Evolutionary conservation across 2,329 filamentous ascomycete species (phyloP).

Genomic region (Pestalotiopsis sp.): DNA sequence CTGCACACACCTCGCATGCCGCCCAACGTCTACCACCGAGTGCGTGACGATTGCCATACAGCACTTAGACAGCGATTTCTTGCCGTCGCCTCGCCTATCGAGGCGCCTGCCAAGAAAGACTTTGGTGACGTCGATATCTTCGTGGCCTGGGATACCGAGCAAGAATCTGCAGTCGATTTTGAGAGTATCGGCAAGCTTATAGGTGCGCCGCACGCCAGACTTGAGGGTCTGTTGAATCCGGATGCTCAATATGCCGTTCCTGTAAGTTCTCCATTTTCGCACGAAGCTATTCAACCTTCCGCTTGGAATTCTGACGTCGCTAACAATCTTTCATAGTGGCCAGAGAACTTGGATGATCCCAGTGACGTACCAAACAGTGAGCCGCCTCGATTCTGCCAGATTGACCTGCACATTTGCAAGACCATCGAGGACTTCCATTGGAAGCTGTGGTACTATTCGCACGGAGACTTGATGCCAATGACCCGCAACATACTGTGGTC

Average conservation of each 20-base stretch:
- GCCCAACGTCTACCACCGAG: background rate
- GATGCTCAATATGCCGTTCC: constrained; percentile 4
- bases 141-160: constrained; percentile 4
- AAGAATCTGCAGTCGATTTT: background rate
- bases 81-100: constrained; percentile 10
- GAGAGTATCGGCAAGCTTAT: constrained; percentile 4
- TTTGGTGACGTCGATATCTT: constrained; percentile 13
- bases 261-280: background rate
- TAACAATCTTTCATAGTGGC: constrained; percentile 1
- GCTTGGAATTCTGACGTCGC: no score
- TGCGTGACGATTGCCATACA: background rate
- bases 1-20: constrained; percentile 12
- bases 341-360: background rate
- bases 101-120: constrained; percentile 4
- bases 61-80: constrained; percentile 9
- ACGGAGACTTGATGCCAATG: constrained; percentile 3
- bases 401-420: constrained; percentile 4
- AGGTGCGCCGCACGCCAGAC: background rate
- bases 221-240: background rate
- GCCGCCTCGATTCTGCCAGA: background rate
- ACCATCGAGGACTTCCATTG: background rate
- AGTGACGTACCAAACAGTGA: no score
- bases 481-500: background rate
- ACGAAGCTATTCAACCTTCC: background rate
- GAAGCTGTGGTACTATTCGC: background rate